Evolutionary conservation across 1,284 basidiomycete species (phyloP), one percentile per base, ranked within the genome.

Genomic region (Irpex sp.): DNA sequence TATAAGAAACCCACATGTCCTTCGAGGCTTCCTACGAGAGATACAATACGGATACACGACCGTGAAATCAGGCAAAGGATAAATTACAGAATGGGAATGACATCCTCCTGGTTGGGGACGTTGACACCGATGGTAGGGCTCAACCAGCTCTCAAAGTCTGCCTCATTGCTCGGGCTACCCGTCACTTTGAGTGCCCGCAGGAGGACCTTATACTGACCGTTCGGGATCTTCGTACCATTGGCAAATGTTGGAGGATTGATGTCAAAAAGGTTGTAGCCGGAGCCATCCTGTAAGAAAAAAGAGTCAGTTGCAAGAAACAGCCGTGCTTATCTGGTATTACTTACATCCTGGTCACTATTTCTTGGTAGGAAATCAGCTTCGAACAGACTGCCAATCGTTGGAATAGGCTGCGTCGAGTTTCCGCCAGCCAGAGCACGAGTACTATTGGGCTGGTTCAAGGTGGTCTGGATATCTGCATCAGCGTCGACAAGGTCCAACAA

Each of bases 71-170:
- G n/a, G 11, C 37, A 5, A 39, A 46, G n/a, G n/a, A 46, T 46
- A 46, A 46, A 46, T 46, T 46, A 46, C n/a, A 46, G 39, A 46
- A 46, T 46, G n/a, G 39, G 39, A 6, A 46, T 46, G 39, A 51
- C 49, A 17, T 51, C 19, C 49, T 17, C 49, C 21, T 19, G 4
- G 49, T 55, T 57, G 13, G 63, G 67, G 13, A 59, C 69, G 26
- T 70, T 58, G n/a, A 78, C 67, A 5, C 78, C 77, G 21, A 80
- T 65, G 55, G 76, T 65, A 2, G 76, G 76, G 60, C 76, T 77
- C 63, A 79, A 57, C 76, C 81, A 89, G 59, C 79, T 81, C 72
- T 89, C 87, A 68, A 84, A 90, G 70, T 88, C 85, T 47, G 75
- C 77, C 67, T 85, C 79, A 37, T 78, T 79, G 15, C 67, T 77